These are phyloP conservation scores for Phytopythium aichiense DNA, from an alignment of 352 stramenopile species.

Conservation along the genomic window DNA sequence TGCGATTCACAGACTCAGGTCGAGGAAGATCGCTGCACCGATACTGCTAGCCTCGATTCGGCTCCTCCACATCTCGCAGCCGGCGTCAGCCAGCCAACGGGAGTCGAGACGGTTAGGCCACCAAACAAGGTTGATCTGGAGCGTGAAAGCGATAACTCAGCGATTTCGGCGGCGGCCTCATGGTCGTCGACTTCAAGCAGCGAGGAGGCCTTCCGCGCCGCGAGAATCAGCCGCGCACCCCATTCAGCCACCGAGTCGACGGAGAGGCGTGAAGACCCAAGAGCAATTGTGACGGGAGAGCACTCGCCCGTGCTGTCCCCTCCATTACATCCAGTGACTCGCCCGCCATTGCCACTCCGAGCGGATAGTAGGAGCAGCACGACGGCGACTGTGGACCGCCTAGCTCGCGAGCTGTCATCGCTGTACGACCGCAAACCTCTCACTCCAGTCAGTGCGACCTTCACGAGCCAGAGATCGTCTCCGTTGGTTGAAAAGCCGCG, in stretches of 20 bases:
- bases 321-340: neutral
- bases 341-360: neutral
- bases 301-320: neutral
- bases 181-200: constrained; percentile 2
- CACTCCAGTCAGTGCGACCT: neutral
- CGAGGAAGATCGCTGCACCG: neutral
- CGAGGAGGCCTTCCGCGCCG: neutral
- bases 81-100: neutral
- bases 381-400: neutral
- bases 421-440: neutral
- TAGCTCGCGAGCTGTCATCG: neutral
- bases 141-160: neutral
- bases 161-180: neutral
- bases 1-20: neutral
- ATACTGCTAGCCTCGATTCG: neutral
- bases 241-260: neutral
- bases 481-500: constrained; percentile 7
- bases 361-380: neutral
- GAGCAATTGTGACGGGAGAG: neutral
- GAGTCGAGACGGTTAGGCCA: neutral
- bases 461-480: neutral
- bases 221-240: neutral
- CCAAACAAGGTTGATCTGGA: neutral
- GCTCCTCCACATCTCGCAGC: neutral
- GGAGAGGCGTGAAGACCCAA: neutral